phyloP scores from a whole-genome alignment of 768 basidiomycete species.

The Russula sp. region DNA sequence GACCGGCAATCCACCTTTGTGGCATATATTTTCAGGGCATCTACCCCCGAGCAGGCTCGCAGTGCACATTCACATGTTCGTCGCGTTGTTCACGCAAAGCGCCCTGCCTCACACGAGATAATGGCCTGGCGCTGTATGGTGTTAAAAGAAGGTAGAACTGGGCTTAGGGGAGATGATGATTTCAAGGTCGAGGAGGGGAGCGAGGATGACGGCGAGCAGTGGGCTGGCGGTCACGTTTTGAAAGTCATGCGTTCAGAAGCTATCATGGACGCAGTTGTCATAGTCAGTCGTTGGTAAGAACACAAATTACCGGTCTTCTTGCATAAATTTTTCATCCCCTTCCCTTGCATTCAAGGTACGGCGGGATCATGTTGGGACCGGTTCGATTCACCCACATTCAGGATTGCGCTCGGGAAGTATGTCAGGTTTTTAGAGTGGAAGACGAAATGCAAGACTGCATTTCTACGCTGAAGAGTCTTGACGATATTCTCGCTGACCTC shows the following conservation, averaged over 20 bases:
- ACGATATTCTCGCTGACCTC: conserved; percentile 52
- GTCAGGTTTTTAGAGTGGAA: conserved; percentile 54
- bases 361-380: conserved; percentile 75
- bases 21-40: conserved; percentile 54
- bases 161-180: conserved; percentile 67
- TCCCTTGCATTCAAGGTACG: conserved; percentile 48
- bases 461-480: conserved; percentile 50
- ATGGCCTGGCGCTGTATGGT: conserved; percentile 77
- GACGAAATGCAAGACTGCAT: conserved; percentile 65
- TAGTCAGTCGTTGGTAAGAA: conserved; percentile 70
- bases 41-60: conserved; percentile 46
- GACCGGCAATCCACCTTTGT: conserved; percentile 72
- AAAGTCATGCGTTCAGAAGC: conserved; percentile 65
- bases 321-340: background rate
- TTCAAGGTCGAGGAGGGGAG: conserved; percentile 59
- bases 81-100: conserved; percentile 50
- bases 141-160: conserved; percentile 56
- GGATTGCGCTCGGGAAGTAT: conserved; percentile 68
- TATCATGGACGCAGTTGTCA: conserved; percentile 70
- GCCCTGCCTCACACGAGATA: conserved; percentile 65
- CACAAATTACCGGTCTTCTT: background rate
- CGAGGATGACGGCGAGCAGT: conserved; percentile 75
- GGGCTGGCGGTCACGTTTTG: conserved; percentile 57
- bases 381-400: conserved; percentile 72
- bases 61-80: conserved; percentile 47